phyloP scores from a whole-genome alignment of 2,329 filamentous ascomycete species.

The Venturia carpophila region DNA sequence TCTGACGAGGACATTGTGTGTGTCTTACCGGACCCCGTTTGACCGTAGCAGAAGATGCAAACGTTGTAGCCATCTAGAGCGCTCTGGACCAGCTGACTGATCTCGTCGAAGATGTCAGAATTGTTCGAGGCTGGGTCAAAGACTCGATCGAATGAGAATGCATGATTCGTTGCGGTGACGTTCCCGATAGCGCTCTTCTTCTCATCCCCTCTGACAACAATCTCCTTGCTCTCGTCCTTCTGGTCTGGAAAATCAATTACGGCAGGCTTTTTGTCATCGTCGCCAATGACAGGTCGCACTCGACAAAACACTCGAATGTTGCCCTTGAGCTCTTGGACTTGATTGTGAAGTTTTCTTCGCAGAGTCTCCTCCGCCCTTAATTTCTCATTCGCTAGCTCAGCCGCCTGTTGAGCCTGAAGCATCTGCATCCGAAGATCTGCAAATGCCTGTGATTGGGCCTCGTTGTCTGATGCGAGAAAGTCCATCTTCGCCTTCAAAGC shows the following conservation, averaged over 20 bases:
- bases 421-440: slow-evolving; percentile 72
- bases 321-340: slow-evolving; percentile 94
- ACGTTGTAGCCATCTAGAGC: slow-evolving; percentile 97
- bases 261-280: slow-evolving; percentile 57
- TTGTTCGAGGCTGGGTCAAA: slow-evolving; percentile 75
- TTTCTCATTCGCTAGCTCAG: slow-evolving; percentile 67
- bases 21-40: slow-evolving; percentile 95
- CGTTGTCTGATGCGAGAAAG: slow-evolving; percentile 82
- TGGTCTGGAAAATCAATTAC: slow-evolving; percentile 71
- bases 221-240: slow-evolving; percentile 77
- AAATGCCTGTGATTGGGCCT: slow-evolving; percentile 81
- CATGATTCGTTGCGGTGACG: slow-evolving; percentile 67
- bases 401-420: slow-evolving; percentile 64
- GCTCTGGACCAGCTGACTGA: slow-evolving; percentile 92
- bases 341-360: slow-evolving; percentile 87
- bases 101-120: slow-evolving; percentile 85
- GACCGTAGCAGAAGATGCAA: slow-evolving; percentile 97
- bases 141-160: slow-evolving; percentile 88
- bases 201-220: slow-evolving; percentile 74
- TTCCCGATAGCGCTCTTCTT: slow-evolving; percentile 74
- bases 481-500: slow-evolving; percentile 75
- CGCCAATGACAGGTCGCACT: slow-evolving; percentile 65
- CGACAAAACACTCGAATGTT: slow-evolving; percentile 98
- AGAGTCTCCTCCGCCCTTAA: slow-evolving; percentile 86
- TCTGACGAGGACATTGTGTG: slow-evolving; percentile 93